phyloP scores from a whole-genome alignment of 106 monocot genomes.

The Allium cepa region DNA sequence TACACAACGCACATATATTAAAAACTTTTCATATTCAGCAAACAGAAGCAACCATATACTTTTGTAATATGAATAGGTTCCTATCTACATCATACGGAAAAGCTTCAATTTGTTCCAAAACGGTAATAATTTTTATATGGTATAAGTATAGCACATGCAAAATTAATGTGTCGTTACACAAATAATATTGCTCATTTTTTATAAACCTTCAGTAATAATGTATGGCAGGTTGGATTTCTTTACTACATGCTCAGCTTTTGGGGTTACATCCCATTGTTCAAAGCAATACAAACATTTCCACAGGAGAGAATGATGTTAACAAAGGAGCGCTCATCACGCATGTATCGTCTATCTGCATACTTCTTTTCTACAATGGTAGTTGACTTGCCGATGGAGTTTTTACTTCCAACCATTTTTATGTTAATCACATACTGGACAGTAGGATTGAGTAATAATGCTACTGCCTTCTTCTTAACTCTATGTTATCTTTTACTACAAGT shows the following conservation, averaged over 20 bases:
- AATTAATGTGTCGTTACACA: no score
- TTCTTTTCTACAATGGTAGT: slow-evolving; percentile 36
- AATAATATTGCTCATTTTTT: no score
- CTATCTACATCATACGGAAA: no score
- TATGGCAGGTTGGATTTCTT: slow-evolving; percentile 37
- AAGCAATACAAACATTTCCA: slow-evolving; percentile 53
- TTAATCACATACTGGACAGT: slow-evolving; percentile 27
- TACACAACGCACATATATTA: background rate
- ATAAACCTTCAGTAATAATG: background rate
- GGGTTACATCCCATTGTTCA: slow-evolving; percentile 38
- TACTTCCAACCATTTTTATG: slow-evolving; percentile 18
- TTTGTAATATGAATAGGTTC: background rate
- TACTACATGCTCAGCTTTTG: slow-evolving; percentile 47
- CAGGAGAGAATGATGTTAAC: slow-evolving; percentile 41
- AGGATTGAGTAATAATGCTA: slow-evolving; percentile 4
- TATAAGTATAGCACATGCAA: no score
- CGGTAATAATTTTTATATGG: no score
- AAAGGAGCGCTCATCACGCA: slow-evolving; percentile 43
- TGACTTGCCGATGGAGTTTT: slow-evolving; percentile 56
- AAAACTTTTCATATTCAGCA: background rate
- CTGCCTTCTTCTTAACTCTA: slow-evolving; percentile 17
- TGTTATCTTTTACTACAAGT: slow-evolving; percentile 13
- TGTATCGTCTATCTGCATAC: slow-evolving; percentile 56
- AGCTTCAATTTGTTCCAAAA: no score
- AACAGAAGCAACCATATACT: background rate